These are phyloP conservation scores for Monotropa hypopitys DNA, from an alignment of 179 eudicot genomes.

Conservation along the genomic window DNA sequence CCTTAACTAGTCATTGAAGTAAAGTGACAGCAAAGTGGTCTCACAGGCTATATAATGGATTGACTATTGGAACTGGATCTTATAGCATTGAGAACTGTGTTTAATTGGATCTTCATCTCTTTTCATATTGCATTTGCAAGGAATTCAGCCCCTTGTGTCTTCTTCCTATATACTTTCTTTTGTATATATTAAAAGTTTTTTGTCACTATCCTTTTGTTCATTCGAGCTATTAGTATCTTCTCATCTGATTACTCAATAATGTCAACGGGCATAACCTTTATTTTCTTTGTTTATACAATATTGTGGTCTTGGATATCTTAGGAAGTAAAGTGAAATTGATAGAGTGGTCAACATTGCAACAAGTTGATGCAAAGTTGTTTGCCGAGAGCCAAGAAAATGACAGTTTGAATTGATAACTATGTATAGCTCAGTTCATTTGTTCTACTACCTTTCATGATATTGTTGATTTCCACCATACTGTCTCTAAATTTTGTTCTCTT, in stretches of 20 bases:
- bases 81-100: neutral
- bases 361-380: neutral
- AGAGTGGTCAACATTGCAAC: neutral
- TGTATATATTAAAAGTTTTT: too few relatives aligned
- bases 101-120: neutral
- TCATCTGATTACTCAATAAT: neutral
- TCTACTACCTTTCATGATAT: neutral
- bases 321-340: neutral
- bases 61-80: neutral
- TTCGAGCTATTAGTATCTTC: neutral
- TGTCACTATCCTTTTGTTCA: neutral
- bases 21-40: neutral
- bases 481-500: constrained; percentile 8
- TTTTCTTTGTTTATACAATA: neutral
- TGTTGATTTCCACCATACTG: neutral
- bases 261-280: neutral
- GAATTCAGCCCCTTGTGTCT: neutral
- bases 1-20: neutral
- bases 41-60: neutral
- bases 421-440: neutral
- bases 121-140: neutral
- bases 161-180: neutral
- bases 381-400: neutral
- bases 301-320: neutral
- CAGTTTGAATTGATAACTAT: neutral